A percentile compares a stretch with the other conserved stretches of the same genome.
Conservation (phyloP, 2,329 filamentous ascomycete species). For the Acrodontium crateriforme region DNA sequence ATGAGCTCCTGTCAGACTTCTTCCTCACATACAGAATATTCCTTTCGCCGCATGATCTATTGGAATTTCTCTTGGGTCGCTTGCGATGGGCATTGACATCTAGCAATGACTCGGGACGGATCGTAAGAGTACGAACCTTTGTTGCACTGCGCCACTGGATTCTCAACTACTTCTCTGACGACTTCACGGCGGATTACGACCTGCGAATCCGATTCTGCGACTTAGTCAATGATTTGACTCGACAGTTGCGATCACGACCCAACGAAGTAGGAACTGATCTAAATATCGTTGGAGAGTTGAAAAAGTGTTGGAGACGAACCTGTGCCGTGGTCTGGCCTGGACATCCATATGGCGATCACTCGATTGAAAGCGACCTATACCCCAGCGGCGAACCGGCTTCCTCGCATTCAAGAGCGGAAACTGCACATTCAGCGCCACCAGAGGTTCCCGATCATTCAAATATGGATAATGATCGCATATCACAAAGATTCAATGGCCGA, state of each 20-base stretch:
- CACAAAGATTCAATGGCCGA: not conserved
- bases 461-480: not conserved
- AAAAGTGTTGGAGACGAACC: constrained; percentile 91
- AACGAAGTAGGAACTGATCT: constrained; percentile 48
- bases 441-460: not conserved
- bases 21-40: constrained; percentile 91
- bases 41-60: constrained; percentile 59
- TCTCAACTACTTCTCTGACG: constrained; percentile 91
- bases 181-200: constrained; percentile 66
- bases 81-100: constrained; percentile 75
- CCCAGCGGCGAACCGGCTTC: constrained; percentile 48
- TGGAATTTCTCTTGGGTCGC: constrained; percentile 72
- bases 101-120: constrained; percentile 70
- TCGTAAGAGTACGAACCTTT: constrained; percentile 91
- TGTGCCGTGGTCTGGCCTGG: constrained; percentile 79
- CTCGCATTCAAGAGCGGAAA: not conserved
- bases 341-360: too few species aligned
- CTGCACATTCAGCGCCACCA: too few species aligned
- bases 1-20: constrained; percentile 93
- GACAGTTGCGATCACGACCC: constrained; percentile 36
- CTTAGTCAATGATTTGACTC: constrained; percentile 54
- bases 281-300: constrained; percentile 85
- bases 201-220: constrained; percentile 68
- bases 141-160: constrained; percentile 96
- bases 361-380: constrained; percentile 51